Percentiles rank a stretch among this genome's conserved stretches.
phyloP scores from a whole-genome alignment of 306 rosid genomes.

The Castanospermum australe region DNA sequence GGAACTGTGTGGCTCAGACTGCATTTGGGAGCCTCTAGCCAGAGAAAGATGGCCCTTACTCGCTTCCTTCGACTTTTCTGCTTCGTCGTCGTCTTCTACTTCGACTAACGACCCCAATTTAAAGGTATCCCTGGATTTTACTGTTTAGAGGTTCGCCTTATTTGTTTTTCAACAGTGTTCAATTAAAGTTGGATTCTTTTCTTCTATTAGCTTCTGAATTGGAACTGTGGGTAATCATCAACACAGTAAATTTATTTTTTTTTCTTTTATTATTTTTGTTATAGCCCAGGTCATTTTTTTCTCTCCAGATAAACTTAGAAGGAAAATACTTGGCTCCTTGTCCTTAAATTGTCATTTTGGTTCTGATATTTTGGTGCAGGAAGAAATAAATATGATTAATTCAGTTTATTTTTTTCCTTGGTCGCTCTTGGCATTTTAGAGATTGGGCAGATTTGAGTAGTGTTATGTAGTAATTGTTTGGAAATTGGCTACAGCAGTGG shows the following conservation, averaged over 20 bases:
- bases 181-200: not conserved
- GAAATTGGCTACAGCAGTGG: constrained; percentile 61
- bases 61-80: constrained; percentile 4
- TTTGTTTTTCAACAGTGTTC: not conserved
- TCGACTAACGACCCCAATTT: constrained; percentile 24
- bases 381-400: not conserved
- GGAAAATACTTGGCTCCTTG: not conserved
- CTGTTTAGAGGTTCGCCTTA: not conserved
- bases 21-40: constrained; percentile 62
- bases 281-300: not conserved
- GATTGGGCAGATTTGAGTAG: not conserved
- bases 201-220: constrained; percentile 5
- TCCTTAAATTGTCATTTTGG: not conserved
- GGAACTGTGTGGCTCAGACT: constrained; percentile 53
- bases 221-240: constrained; percentile 11
- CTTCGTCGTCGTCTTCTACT: constrained; percentile 44
- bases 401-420: not conserved
- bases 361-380: not conserved
- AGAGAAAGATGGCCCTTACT: constrained; percentile 65
- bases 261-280: not conserved
- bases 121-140: constrained; percentile 38
- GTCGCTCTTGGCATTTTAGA: not conserved
- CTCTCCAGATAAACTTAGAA: not conserved
- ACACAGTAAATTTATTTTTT: not conserved
- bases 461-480: constrained; percentile 2